Evolutionary conservation across 73 alveolate genomes (phyloP).

Genomic region (Diophrys sp.): DNA sequence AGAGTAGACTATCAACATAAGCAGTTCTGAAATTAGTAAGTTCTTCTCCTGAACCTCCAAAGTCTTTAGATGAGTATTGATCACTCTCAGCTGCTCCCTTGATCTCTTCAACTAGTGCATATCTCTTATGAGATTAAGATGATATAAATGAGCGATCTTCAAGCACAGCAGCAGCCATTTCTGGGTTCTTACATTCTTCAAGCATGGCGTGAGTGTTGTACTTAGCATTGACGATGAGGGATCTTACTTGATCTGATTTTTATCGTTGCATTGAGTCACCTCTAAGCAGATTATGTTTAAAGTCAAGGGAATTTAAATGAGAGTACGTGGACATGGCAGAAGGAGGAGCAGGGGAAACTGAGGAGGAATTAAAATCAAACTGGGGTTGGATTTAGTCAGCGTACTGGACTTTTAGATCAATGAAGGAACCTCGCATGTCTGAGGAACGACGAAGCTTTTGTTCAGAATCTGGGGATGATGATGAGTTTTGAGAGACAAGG

Average conservation of each 20-base stretch:
- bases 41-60: neutral
- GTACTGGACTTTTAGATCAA: neutral
- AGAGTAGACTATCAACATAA: neutral
- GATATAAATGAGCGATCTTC: no score
- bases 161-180: no score
- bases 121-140: no score
- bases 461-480: no score
- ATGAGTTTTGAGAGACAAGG: no score
- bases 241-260: neutral
- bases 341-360: neutral
- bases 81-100: no score
- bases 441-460: no score
- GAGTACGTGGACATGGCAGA: neutral
- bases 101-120: no score
- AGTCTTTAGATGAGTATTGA: neutral
- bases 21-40: neutral
- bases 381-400: neutral
- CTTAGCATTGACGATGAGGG: neutral
- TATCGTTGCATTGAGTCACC: neutral
- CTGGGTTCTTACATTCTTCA: neutral
- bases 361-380: neutral
- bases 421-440: neutral
- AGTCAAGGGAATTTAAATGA: neutral
- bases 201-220: neutral
- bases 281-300: neutral